Evolutionary conservation across 306 rosid species (phyloP), one percentile per base, ranked within the genome.

Genomic region (Cucurbita argyrosperma): DNA sequence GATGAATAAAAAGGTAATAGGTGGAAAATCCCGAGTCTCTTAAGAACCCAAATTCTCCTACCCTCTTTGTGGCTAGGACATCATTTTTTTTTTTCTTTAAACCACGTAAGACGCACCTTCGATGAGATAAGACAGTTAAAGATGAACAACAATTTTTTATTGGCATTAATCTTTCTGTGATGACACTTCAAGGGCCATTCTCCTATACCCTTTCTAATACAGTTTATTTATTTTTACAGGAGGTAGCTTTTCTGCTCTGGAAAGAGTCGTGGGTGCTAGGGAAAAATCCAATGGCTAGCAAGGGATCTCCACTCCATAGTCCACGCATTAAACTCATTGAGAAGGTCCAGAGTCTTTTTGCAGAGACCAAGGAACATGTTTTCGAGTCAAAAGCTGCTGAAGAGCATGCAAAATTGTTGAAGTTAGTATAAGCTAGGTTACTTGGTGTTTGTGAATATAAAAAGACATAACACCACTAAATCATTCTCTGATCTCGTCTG

Each of bases 381-480:
- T 94, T 94, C 79, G 98, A 94, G 82, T 82, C 90, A 53, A 94
- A 94, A 82, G 97, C 96, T 75, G 97, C 98, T 55, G 98, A 90
- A 57, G 98, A 94, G 90, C 98, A 94, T 83, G 92, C 97, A 67
- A 94, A 85, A 77, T 80, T 94, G 77, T 77, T 94, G 72, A 90
- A 91, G 98, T 90, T 10, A 53, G 62, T 71, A n/a, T 37, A 56
- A n/a, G 14, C 57, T 74, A 46, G 5, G 38, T 45, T 30, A 6
- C 57, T 42, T 39, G 39, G 0, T 46, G 64, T 21, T 53, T 11
- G 39, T 18, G 50, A 6, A 10, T 16, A 18, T 40, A 8, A 21
- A 10, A 38, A n/a, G 37, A 43, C 5, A 43, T 2, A 55, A 19
- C 65, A 63, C 42, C 14, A 47, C 69, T 67, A 74, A 76, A 54